Base-by-base conservation (phyloP, 768 basidiomycete genomes). In the Vararia minispora region DNA sequence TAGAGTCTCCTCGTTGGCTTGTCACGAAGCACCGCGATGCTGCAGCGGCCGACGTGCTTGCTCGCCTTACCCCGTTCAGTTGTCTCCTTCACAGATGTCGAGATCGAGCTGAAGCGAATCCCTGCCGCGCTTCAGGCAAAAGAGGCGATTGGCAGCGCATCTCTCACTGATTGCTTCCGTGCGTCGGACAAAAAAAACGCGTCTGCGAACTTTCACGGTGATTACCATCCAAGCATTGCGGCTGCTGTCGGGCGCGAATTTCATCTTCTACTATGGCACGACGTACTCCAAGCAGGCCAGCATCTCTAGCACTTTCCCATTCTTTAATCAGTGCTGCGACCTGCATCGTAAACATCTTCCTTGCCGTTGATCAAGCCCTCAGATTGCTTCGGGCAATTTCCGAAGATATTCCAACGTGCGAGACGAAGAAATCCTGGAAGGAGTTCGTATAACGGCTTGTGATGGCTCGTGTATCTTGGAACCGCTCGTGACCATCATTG, bases 81-180 rank as follows among this genome's bases (percentile, higher is more conserved):
- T n/a, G n/a, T n/a, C n/a, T n/a, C n/a, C n/a, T n/a, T n/a, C n/a
- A n/a, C n/a, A n/a, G n/a, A n/a, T n/a, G n/a, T n/a, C n/a, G 68
- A 72, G 40, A 66, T 63, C 0, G 79, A 83, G 42, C 80, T 81
- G 1, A 64, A 82, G 10, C 66, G 79, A 49, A 70, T 85, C 45
- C 66, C 85, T n/a, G 78, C 82, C 10, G 82, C 83, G 51, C 64
- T 86, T 2, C 83, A 84, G 45, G 81, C 74, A 27, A 48, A 58
- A 35, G 82, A 82, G 22, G 63, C 83, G 50, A 58, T 51, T 37
- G 58, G 62, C 13, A 57, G 72, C 46, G 66, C 71, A 17, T n/a
- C n/a, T n/a, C n/a, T n/a, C n/a, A 18, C 28, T 47, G 63, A 62
- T 43, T 63, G 65, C 50, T 66, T 65, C 52, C 28, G 39, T n/a